Evolutionary conservation across 495 filamentous ascomycete species (phyloP).

Genomic region (Apodospora peruviana): DNA sequence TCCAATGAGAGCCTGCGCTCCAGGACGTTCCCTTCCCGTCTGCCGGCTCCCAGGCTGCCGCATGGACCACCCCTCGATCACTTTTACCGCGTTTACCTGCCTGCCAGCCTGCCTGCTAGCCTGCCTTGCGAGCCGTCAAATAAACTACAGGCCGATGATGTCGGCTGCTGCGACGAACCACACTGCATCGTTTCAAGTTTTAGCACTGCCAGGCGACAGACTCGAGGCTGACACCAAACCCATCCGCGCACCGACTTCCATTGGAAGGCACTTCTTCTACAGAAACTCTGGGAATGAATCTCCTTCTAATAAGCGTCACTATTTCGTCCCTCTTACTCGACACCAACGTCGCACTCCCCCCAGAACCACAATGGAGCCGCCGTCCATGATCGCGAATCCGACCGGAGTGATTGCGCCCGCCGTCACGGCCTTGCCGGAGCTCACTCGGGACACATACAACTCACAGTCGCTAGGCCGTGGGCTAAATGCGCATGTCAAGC

Average conservation of each 20-base stretch:
- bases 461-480: constrained; percentile 37
- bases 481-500: constrained; percentile 39
- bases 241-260: too few species aligned
- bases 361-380: neutral
- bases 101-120: too few species aligned
- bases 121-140: too few species aligned
- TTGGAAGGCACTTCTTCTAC: too few species aligned
- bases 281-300: neutral
- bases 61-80: neutral
- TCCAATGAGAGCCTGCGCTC: neutral
- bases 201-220: neutral
- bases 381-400: constrained; percentile 1
- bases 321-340: neutral
- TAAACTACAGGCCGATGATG: too few species aligned
- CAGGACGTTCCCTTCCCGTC: neutral
- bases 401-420: constrained; percentile 8
- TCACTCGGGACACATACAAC: constrained; percentile 34
- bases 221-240: too few species aligned
- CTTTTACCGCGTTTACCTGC: constrained; percentile 1
- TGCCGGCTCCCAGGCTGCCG: neutral
- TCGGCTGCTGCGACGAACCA: too few species aligned
- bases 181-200: neutral
- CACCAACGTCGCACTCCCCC: neutral
- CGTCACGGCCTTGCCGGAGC: constrained; percentile 1
- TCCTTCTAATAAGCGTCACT: too few species aligned